Percentiles rank a stretch among this genome's conserved stretches.
These are phyloP conservation scores for Cercophora sp. DNA, from an alignment of 495 filamentous ascomycete genomes.

Conservation along the genomic window DNA sequence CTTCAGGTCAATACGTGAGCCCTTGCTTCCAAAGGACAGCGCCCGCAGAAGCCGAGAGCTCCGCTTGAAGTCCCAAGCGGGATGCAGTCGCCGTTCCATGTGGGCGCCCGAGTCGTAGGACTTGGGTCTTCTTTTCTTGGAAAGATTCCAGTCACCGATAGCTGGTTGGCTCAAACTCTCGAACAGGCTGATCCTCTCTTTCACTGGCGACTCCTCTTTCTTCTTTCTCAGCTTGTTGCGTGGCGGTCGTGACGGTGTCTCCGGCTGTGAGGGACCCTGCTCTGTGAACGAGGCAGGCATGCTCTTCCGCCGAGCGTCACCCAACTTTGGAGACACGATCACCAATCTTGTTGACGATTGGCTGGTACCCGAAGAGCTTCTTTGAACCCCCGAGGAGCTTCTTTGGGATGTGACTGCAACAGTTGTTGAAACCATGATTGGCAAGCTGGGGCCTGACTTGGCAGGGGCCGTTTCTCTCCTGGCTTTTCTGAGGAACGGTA, in stretches of 20 bases:
- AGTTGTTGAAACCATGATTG: conserved; percentile 19
- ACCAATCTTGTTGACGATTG: conserved; percentile 7
- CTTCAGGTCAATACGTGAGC: too few species aligned
- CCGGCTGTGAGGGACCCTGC: background rate
- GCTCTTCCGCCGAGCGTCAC: background rate
- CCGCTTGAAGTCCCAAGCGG: conserved; percentile 10
- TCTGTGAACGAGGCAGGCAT: background rate
- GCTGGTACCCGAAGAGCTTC: background rate
- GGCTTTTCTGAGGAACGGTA: conserved; percentile 12
- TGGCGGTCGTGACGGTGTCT: background rate
- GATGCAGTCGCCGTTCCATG: conserved; percentile 5
- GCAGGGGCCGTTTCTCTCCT: conserved; percentile 4
- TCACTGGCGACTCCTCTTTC: conserved; percentile 30
- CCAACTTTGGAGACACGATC: background rate
- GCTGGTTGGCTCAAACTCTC: conserved; percentile 23
- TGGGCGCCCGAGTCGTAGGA: conserved; percentile 9
- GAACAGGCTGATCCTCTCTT: conserved; percentile 32
- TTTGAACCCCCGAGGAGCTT: too few species aligned
- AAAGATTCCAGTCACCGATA: background rate
- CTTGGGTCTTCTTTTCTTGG: conserved; percentile 4
- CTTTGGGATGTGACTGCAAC: conserved; percentile 14
- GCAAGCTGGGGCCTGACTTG: conserved; percentile 16
- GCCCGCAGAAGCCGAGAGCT: conserved; percentile 20
- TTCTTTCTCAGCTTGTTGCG: conserved; percentile 14
- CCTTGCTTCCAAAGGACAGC: conserved; percentile 10